Evolutionary conservation across 352 stramenopile genomes (phyloP).

Genomic region (Phytophthora tentaculata): DNA sequence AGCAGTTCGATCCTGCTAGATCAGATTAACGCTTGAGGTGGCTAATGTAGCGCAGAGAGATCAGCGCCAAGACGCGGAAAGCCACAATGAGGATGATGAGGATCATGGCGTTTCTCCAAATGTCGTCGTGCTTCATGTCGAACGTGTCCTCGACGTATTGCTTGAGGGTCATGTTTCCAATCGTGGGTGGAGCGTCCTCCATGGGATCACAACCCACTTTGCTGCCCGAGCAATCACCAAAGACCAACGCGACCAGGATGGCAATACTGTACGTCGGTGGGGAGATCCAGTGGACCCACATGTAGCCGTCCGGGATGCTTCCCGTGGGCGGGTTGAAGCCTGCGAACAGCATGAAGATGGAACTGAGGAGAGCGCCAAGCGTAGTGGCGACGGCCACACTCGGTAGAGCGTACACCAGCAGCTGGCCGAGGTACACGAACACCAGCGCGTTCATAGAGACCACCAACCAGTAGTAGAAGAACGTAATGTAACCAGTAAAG

Average conservation of each 20-base stretch:
- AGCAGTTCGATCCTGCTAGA: neutral
- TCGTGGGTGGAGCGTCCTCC: neutral
- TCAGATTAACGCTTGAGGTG: conserved; percentile 6
- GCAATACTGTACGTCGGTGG: neutral
- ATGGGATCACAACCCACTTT: neutral
- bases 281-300: neutral
- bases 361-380: neutral
- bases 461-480: neutral
- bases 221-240: neutral
- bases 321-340: neutral
- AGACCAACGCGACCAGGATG: neutral
- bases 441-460: neutral
- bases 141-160: conserved; percentile 53
- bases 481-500: neutral
- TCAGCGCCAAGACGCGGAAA: conserved; percentile 44
- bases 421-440: neutral
- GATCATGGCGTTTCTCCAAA: conserved; percentile 43
- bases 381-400: neutral
- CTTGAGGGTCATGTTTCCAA: conserved; percentile 44
- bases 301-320: neutral
- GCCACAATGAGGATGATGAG: conserved; percentile 48
- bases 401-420: neutral
- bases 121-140: conserved; percentile 55
- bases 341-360: neutral
- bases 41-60: conserved; percentile 46